A percentile compares a stretch with the other conserved stretches of the same genome.
Conservation (phyloP, 2,329 filamentous ascomycete species). For the Cryphonectria radicalis region DNA sequence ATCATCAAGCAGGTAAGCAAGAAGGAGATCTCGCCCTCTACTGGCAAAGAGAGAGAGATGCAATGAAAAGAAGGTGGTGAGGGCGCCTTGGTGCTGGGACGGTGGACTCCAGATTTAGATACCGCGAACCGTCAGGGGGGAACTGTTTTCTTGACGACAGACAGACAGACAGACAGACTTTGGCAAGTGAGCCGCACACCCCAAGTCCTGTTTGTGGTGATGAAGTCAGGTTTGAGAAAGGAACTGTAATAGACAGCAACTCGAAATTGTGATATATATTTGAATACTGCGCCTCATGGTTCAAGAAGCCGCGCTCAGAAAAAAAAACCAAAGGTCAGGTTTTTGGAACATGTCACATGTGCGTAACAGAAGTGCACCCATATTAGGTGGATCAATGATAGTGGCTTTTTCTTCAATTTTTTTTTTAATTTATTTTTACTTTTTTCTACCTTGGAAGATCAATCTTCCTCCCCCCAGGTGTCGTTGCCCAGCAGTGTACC, state of each 20-base stretch:
- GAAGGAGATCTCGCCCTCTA: neutral
- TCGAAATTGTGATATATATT: neutral
- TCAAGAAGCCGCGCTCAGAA: neutral
- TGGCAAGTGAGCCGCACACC: too few species aligned
- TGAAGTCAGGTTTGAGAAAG: neutral
- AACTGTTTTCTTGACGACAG: neutral
- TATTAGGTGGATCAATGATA: neutral
- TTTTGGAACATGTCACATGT: slow-evolving; percentile 10
- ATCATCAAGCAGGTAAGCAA: neutral
- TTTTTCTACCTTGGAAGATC: neutral
- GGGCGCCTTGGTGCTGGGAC: neutral
- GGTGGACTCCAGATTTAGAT: neutral
- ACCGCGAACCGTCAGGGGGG: neutral
- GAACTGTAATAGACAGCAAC: neutral
- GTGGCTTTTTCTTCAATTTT: neutral
- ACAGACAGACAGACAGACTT: neutral
- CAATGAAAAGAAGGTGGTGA: neutral
- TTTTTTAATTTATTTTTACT: neutral
- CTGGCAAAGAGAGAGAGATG: neutral
- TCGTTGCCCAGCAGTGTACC: neutral
- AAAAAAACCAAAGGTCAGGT: too few species aligned
- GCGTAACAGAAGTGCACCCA: slow-evolving; percentile 9
- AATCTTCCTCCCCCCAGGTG: neutral
- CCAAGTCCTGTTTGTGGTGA: neutral
- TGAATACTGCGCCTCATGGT: neutral